Percentiles rank a stretch among this genome's conserved stretches.
phyloP scores from a whole-genome alignment of 2,329 filamentous ascomycete species.

The Xylogone sp. region DNA sequence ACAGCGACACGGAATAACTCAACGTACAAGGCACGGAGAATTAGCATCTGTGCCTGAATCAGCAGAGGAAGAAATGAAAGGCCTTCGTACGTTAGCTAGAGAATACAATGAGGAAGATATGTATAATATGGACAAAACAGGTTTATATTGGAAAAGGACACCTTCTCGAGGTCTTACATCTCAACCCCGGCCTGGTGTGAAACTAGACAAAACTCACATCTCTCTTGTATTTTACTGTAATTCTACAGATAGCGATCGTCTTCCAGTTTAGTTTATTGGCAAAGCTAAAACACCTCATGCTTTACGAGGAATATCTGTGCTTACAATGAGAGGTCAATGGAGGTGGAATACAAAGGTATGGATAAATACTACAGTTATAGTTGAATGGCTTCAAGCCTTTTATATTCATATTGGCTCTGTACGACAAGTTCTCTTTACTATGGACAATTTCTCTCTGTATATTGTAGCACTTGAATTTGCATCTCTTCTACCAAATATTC shows the following conservation, averaged over 20 bases:
- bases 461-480: conserved; percentile 3
- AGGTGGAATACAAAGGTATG: conserved; percentile 3
- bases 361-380: conserved; percentile 5
- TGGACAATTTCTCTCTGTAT: conserved; percentile 5
- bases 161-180: conserved; percentile 10
- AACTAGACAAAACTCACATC: conserved; percentile 2
- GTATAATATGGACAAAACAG: conserved; percentile 20
- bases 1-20: conserved; percentile 9
- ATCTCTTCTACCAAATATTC: conserved; percentile 4
- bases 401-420: conserved; percentile 2
- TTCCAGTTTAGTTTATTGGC: conserved; percentile 4
- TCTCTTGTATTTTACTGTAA: neutral
- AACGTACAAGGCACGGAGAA: conserved; percentile 8
- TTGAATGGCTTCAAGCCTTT: conserved; percentile 7
- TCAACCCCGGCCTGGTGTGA: neutral
- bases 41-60: conserved; percentile 2
- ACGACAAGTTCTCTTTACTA: conserved; percentile 5
- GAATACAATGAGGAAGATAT: conserved; percentile 17
- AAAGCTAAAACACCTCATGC: conserved; percentile 1
- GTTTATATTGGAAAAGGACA: conserved; percentile 17
- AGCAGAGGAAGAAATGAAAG: conserved; percentile 8
- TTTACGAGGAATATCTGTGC: neutral
- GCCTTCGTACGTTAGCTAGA: conserved; percentile 2
- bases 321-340: neutral
- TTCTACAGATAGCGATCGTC: conserved; percentile 3